Conservation (phyloP, 805 yeast genomes). For the Groenewaldozyma tartarivorans region DNA sequence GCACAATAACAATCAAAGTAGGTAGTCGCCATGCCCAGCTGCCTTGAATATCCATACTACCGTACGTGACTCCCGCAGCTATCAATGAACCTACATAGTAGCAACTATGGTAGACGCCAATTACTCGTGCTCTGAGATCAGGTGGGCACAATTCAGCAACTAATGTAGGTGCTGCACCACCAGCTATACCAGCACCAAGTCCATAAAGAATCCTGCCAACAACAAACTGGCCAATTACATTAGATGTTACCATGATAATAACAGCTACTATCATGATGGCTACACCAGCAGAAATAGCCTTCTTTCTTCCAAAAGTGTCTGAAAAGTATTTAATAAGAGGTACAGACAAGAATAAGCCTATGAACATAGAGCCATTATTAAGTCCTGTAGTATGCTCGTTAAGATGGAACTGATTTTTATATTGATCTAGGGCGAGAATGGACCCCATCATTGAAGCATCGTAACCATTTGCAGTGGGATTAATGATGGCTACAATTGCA, state of each 20-base stretch:
- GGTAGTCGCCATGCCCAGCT: conserved; percentile 10
- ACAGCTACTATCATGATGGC: conserved; percentile 6
- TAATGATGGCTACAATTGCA: not conserved
- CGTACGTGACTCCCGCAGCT: conserved; percentile 44
- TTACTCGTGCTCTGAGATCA: not conserved
- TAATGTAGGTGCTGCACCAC: conserved; percentile 53
- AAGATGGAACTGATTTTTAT: conserved; percentile 12
- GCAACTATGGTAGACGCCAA: conserved; percentile 2
- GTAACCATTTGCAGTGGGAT: conserved; percentile 11
- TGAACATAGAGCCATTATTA: conserved; percentile 22
- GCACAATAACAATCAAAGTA: conserved; percentile 29
- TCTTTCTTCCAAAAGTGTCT: conserved; percentile 8
- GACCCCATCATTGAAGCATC: conserved; percentile 16
- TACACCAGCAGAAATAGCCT: conserved; percentile 4
- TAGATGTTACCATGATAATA: conserved; percentile 2
- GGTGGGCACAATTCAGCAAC: conserved; percentile 42
- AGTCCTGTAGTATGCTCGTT: conserved; percentile 11
- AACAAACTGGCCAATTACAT: conserved; percentile 55
- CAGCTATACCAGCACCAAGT: conserved; percentile 19
- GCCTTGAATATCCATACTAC: conserved; percentile 24
- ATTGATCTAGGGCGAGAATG: conserved; percentile 17
- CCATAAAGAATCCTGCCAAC: conserved; percentile 47
- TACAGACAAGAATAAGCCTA: conserved; percentile 65
- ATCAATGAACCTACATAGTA: conserved; percentile 35
- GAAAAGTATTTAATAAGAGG: conserved; percentile 41